These are phyloP conservation scores for Nicotiana undulata DNA, from an alignment of 257 asterid genomes.

Conservation along the genomic window DNA sequence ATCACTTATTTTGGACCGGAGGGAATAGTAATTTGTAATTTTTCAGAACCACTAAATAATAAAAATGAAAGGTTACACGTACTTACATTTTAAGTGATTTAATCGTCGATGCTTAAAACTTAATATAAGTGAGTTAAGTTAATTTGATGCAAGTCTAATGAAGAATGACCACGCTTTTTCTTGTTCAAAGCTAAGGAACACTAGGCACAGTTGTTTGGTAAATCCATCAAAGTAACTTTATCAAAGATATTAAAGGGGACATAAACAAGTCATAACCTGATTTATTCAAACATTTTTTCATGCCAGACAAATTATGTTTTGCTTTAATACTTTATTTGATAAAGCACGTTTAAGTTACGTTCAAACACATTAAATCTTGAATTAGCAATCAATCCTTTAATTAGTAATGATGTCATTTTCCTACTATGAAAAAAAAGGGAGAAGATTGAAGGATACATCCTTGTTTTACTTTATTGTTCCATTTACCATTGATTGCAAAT, in stretches of 20 bases:
- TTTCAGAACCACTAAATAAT: neutral
- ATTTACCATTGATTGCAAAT: neutral
- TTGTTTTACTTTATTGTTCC: neutral
- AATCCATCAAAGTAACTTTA: neutral
- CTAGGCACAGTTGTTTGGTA: neutral
- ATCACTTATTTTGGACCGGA: too few species aligned
- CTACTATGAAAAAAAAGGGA: neutral
- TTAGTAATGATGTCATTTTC: neutral
- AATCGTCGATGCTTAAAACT: too few species aligned
- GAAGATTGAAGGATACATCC: neutral
- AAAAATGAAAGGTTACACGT: neutral
- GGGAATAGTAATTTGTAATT: too few species aligned
- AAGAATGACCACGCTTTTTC: neutral
- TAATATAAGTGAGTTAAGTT: too few species aligned
- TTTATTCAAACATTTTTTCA: neutral
- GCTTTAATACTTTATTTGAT: slow-evolving; percentile 6
- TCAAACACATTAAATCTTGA: neutral
- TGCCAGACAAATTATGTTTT: neutral
- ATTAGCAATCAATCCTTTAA: neutral
- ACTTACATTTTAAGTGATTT: neutral
- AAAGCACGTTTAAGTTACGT: slow-evolving; percentile 3
- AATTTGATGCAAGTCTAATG: neutral
- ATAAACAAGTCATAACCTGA: slow-evolving; percentile 4
- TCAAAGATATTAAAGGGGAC: neutral
- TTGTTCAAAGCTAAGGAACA: neutral